These are phyloP conservation scores for Syzygium malaccense DNA, from an alignment of 441 rosid species.

Conservation along the genomic window DNA sequence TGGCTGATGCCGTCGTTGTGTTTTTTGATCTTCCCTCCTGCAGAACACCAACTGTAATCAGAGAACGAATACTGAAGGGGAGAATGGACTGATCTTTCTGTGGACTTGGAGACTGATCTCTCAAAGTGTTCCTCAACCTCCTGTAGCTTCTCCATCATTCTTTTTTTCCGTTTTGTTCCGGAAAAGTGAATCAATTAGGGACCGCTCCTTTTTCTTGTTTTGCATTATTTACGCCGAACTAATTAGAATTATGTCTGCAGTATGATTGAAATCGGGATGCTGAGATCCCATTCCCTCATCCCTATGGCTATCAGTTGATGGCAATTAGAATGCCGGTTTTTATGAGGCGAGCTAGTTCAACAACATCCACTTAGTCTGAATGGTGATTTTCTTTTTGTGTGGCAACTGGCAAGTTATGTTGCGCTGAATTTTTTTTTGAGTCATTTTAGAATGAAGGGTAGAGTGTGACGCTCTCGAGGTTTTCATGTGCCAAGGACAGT, in stretches of 20 bases:
- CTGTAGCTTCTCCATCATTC: neutral
- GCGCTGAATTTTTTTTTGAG: neutral
- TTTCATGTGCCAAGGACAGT: too few relatives aligned
- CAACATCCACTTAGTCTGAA: neutral
- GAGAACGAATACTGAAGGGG: conserved; percentile 84
- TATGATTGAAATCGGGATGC: neutral
- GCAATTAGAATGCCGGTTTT: neutral
- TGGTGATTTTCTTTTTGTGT: neutral
- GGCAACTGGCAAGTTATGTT: neutral
- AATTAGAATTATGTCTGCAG: neutral
- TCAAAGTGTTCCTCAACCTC: neutral
- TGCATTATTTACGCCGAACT: neutral
- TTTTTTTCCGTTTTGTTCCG: neutral
- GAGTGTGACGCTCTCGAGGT: too few relatives aligned
- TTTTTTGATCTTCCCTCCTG: neutral
- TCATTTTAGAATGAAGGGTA: neutral
- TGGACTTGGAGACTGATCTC: neutral
- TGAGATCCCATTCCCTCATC: neutral
- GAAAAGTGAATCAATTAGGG: neutral
- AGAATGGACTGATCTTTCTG: conserved; percentile 67
- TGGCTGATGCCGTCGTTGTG: conserved; percentile 12
- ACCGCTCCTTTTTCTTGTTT: neutral
- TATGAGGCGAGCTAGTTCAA: neutral
- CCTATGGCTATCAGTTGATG: neutral
- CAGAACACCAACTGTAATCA: conserved; percentile 84